Conservation (phyloP, 176 grass and related monocot genomes). For the Thalia dealbata region DNA sequence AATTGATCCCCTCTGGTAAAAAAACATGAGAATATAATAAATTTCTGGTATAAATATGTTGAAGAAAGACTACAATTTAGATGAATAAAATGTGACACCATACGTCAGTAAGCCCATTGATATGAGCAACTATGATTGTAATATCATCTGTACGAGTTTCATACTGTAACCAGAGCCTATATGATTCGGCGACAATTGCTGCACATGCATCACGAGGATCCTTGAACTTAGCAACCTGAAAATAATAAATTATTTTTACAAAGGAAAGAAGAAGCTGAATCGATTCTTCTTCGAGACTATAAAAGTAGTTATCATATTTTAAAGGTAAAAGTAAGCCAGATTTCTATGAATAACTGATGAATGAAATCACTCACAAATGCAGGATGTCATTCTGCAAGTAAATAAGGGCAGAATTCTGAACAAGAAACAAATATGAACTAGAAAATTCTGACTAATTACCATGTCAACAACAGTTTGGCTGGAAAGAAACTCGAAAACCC, state of each 20-base stretch:
- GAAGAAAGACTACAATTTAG: background rate
- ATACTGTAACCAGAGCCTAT: slow-evolving; percentile 96
- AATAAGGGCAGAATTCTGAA: background rate
- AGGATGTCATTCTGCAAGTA: background rate
- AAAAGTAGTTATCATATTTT: no score
- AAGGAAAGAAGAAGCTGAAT: background rate
- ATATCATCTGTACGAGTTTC: slow-evolving; percentile 99
- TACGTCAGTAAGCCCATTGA: slow-evolving; percentile 88
- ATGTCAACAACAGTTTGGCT: slow-evolving; percentile 93
- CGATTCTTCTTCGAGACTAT: background rate
- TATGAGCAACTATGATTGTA: slow-evolving; percentile 91
- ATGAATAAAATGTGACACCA: slow-evolving; percentile 21
- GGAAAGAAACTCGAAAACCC: slow-evolving; percentile 91
- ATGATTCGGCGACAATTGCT: slow-evolving; percentile 94
- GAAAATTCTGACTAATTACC: slow-evolving; percentile 43
- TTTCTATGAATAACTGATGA: no score
- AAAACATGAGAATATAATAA: slow-evolving; percentile 6
- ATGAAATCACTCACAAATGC: background rate
- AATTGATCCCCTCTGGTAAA: slow-evolving; percentile 36
- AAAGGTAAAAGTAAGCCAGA: no score
- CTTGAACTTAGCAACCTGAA: slow-evolving; percentile 91
- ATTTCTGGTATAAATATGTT: slow-evolving; percentile 18
- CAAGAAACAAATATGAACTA: background rate
- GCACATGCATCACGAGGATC: slow-evolving; percentile 98
- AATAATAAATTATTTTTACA: background rate